phyloP scores from a whole-genome alignment of 139 green algal species.

The Micromonas commoda region DNA sequence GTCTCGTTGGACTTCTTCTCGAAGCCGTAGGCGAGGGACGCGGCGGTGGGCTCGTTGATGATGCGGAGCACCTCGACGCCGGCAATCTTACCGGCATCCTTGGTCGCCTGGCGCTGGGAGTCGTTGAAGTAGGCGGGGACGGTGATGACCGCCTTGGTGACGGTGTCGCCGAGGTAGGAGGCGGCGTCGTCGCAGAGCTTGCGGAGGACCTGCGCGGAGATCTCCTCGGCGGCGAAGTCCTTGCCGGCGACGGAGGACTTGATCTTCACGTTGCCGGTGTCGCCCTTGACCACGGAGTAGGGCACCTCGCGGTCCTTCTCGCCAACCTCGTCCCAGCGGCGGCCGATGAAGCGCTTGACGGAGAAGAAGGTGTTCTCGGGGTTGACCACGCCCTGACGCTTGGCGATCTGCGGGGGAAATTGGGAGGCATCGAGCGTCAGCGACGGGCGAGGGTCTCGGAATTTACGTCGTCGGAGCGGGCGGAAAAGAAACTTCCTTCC shows the following conservation, averaged over 20 bases:
- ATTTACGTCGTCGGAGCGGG: no score
- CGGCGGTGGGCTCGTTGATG: constrained; percentile 99
- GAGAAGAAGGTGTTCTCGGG: constrained; percentile 99
- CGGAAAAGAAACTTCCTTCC: constrained; percentile 4
- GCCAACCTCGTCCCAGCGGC: constrained; percentile 80
- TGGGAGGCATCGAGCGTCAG: no score
- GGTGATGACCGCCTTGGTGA: constrained; percentile 94
- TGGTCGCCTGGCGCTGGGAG: constrained; percentile 86
- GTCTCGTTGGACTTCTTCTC: constrained; percentile 98
- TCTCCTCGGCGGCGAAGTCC: constrained; percentile 96
- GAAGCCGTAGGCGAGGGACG: constrained; percentile 95
- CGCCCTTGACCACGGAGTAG: constrained; percentile 73
- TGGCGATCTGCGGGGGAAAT: constrained; percentile 78
- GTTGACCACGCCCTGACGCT: constrained; percentile 97
- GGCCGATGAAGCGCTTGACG: constrained; percentile 97
- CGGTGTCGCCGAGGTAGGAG: constrained; percentile 72
- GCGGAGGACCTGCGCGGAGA: constrained; percentile 77
- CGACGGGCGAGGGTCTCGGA: no score
- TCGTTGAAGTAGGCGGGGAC: constrained; percentile 99
- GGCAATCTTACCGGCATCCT: constrained; percentile 87
- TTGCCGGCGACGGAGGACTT: constrained; percentile 76
- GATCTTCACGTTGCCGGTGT: constrained; percentile 92
- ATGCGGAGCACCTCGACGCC: constrained; percentile 97
- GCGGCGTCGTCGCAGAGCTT: constrained; percentile 72
- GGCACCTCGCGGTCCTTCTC: constrained; percentile 88